Conservation (phyloP, 2,329 filamentous ascomycete genomes). For the Diaporthe vaccinii region DNA sequence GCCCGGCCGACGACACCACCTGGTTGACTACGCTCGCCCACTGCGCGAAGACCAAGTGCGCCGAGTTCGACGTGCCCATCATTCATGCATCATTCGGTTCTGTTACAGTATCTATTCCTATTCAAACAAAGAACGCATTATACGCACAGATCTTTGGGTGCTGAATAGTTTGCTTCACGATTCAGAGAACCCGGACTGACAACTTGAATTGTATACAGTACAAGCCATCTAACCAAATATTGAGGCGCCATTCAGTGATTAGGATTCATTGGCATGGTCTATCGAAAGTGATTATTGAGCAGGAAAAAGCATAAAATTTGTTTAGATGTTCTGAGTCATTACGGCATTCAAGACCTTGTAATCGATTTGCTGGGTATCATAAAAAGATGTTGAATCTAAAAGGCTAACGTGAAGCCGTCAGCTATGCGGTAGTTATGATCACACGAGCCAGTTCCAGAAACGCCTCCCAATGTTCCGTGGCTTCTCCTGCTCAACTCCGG, state of each 20-base stretch:
- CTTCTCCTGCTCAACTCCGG: constrained; percentile 19
- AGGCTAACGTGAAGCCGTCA: neutral
- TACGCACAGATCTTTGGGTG: too few species aligned
- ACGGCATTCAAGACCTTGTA: neutral
- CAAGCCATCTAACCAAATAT: too few species aligned
- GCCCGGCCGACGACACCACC: neutral
- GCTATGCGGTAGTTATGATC: neutral
- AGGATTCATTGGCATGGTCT: too few species aligned
- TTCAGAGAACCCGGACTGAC: too few species aligned
- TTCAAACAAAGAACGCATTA: too few species aligned
- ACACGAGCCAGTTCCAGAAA: constrained; percentile 34
- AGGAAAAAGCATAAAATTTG: neutral
- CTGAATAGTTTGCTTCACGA: too few species aligned
- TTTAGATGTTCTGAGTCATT: neutral
- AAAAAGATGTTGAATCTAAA: constrained; percentile 30
- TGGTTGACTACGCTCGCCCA: neutral
- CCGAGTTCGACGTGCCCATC: neutral
- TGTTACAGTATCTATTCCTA: too few species aligned
- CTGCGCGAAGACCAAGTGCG: neutral
- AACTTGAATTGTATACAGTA: too few species aligned
- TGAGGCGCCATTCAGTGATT: too few species aligned
- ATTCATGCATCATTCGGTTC: too few species aligned
- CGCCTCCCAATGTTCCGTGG: constrained; percentile 34
- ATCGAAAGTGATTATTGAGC: neutral
- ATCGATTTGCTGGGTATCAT: constrained; percentile 20